Conservation (phyloP, 495 filamentous ascomycete species). For the Aspergillus panamensis region DNA sequence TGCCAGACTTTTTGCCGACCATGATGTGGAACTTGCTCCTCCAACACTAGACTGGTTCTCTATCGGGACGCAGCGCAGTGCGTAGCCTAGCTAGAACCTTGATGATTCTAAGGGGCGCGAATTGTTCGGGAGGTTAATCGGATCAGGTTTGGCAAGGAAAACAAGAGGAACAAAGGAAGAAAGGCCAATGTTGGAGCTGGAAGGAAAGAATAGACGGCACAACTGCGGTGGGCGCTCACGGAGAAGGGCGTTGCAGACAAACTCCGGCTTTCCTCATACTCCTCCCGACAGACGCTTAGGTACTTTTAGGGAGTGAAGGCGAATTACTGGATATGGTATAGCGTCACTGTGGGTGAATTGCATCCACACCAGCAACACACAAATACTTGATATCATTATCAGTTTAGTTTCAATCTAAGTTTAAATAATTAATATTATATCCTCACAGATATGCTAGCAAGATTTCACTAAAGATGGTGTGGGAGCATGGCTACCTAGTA, state of each 20-base stretch:
- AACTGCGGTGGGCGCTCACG: slow-evolving; percentile 1
- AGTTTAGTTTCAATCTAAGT: too few species aligned
- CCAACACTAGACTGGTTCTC: neutral
- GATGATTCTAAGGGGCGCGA: neutral
- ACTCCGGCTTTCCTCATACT: slow-evolving; percentile 14
- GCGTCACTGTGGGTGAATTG: neutral
- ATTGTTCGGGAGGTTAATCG: neutral
- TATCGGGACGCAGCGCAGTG: slow-evolving; percentile 1
- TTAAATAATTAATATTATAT: too few species aligned
- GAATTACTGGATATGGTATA: slow-evolving; percentile 12
- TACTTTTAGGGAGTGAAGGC: slow-evolving; percentile 2
- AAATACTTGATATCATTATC: neutral
- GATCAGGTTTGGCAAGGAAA: neutral
- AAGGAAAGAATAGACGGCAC: neutral
- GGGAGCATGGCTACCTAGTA: too few species aligned
- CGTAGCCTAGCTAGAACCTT: neutral
- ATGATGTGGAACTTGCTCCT: slow-evolving; percentile 35
- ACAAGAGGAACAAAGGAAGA: neutral
- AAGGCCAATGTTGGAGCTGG: neutral
- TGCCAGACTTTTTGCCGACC: slow-evolving; percentile 64
- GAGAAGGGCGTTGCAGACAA: slow-evolving; percentile 12
- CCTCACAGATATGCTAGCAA: too few species aligned
- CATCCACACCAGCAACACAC: neutral
- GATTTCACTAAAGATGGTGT: too few species aligned
- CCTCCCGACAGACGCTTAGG: slow-evolving; percentile 1